phyloP scores from a whole-genome alignment of 805 yeast species.

The Saccharomycopsis sp. region DNA sequence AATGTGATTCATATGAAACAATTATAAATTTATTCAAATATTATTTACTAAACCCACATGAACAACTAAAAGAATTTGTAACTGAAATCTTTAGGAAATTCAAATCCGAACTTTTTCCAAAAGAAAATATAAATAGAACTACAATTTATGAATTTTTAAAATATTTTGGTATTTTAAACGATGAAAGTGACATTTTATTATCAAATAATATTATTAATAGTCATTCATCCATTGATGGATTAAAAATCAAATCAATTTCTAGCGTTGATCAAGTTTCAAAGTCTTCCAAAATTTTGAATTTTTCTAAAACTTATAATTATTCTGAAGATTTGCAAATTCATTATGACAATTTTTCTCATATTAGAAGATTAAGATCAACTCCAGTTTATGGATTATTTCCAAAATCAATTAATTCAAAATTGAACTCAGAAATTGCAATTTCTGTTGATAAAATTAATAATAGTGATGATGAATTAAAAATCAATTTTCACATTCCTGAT shows the following conservation, averaged over 20 bases:
- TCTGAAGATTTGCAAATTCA: not conserved
- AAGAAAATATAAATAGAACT: not conserved
- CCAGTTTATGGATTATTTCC: slow-evolving; percentile 13
- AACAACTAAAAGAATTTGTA: slow-evolving; percentile 18
- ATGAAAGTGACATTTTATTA: slow-evolving; percentile 22
- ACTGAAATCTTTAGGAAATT: slow-evolving; percentile 13
- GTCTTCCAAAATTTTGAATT: not conserved
- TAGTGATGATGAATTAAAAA: slow-evolving; percentile 25
- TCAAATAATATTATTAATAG: slow-evolving; percentile 19
- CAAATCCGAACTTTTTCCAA: not conserved
- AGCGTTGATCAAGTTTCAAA: slow-evolving; percentile 1
- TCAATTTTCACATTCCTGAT: slow-evolving; percentile 36
- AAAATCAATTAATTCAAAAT: not conserved
- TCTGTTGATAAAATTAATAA: slow-evolving; percentile 26
- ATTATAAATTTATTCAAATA: slow-evolving; percentile 23
- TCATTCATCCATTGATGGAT: not conserved
- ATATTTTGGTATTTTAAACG: slow-evolving; percentile 18
- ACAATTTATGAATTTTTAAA: slow-evolving; percentile 10
- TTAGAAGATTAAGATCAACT: slow-evolving; percentile 2
- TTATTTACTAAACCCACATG: slow-evolving; percentile 26
- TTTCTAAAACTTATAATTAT: not conserved
- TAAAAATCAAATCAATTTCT: slow-evolving; percentile 1
- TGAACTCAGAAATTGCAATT: slow-evolving; percentile 22
- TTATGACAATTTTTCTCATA: slow-evolving; percentile 16
- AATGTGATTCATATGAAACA: slow-evolving; percentile 18